Evolutionary conservation across 2,329 filamentous ascomycete species (phyloP).

Genomic region (Colletotrichum gloeosporioides): DNA sequence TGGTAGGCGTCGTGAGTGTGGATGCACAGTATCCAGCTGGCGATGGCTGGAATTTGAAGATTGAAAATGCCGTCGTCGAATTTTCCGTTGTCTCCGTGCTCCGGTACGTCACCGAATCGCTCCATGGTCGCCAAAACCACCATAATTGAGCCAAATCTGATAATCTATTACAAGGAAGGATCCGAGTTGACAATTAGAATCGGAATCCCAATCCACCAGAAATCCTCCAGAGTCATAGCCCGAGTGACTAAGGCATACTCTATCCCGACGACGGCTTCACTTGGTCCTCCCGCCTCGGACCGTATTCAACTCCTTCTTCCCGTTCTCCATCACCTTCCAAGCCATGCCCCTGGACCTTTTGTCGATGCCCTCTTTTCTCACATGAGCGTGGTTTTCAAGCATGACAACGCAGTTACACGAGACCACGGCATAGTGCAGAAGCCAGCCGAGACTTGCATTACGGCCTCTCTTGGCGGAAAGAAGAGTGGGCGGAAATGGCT

Average conservation of each 20-base stretch:
- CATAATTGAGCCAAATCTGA: no score
- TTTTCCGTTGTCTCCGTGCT: background rate
- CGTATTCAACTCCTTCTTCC: background rate
- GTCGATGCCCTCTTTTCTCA: background rate
- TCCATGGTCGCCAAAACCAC: background rate
- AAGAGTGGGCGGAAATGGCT: background rate
- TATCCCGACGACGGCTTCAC: background rate
- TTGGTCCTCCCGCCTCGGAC: background rate
- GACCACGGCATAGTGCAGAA: background rate
- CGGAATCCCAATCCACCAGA: background rate
- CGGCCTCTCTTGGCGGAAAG: background rate
- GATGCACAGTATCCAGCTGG: background rate
- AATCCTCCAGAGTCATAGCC: background rate
- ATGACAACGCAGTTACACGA: background rate
- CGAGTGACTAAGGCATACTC: background rate
- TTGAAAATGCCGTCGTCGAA: background rate
- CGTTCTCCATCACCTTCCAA: background rate
- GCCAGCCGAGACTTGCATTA: background rate
- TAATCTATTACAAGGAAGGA: background rate
- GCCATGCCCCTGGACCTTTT: background rate
- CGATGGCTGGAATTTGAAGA: rapidly evolving
- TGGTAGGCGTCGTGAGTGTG: background rate
- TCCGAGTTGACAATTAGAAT: background rate
- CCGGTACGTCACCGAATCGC: background rate
- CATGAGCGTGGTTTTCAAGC: background rate